These are phyloP conservation scores for Picea abies DNA, from an alignment of 83 land plant species.

Conservation along the genomic window DNA sequence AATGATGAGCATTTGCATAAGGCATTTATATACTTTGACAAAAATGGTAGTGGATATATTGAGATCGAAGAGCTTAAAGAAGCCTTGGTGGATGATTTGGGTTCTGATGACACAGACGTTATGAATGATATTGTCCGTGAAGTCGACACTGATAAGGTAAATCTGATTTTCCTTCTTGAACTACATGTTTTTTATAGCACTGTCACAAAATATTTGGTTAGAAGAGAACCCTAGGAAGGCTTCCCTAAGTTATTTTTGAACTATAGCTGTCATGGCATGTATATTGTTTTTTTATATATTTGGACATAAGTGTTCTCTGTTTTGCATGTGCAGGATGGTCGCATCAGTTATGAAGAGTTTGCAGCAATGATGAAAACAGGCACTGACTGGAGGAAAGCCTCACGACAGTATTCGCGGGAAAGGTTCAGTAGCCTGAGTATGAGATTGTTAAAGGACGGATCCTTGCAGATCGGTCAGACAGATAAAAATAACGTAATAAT, in stretches of 20 bases:
- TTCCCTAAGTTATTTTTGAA: slow-evolving; percentile 2
- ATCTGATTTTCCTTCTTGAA: slow-evolving; percentile 13
- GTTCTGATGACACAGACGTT: slow-evolving; percentile 45
- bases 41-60: slow-evolving; percentile 68
- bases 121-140: slow-evolving; percentile 66
- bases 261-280: neutral
- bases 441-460: slow-evolving; percentile 46
- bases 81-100: slow-evolving; percentile 59
- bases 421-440: slow-evolving; percentile 54
- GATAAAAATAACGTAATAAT: slow-evolving; percentile 10
- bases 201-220: neutral
- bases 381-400: slow-evolving; percentile 66
- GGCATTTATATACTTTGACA: slow-evolving; percentile 68
- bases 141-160: slow-evolving; percentile 81
- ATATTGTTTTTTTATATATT: neutral
- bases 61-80: slow-evolving; percentile 68
- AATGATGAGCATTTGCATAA: slow-evolving; percentile 73
- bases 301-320: neutral
- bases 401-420: slow-evolving; percentile 60
- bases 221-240: neutral
- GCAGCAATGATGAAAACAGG: slow-evolving; percentile 66
- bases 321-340: slow-evolving; percentile 43
- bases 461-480: slow-evolving; percentile 27
- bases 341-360: slow-evolving; percentile 62
- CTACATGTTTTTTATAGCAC: neutral